Percentiles rank a stretch among this genome's conserved stretches.
Evolutionary conservation across 1,284 basidiomycete genomes (phyloP).

Genomic region (Pseudozyma tsukubaensis): DNA sequence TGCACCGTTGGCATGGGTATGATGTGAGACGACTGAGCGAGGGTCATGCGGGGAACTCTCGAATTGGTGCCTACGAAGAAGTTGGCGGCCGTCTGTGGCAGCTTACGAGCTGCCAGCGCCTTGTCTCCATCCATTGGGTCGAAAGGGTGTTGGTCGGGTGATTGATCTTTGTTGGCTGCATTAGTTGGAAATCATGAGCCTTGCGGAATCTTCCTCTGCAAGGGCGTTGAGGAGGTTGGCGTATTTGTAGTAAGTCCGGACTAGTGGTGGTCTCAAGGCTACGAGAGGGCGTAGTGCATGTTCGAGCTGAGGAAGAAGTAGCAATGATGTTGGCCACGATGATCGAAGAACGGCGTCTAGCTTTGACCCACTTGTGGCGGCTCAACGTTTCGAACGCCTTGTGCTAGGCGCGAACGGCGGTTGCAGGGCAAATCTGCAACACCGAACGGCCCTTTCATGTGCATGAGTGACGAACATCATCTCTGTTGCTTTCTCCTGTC

Average conservation of each 20-base stretch:
- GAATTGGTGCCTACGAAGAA: slow-evolving; percentile 50
- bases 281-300: background rate
- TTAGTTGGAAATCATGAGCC: background rate
- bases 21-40: slow-evolving; percentile 37
- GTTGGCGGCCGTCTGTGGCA: slow-evolving; percentile 45
- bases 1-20: slow-evolving; percentile 16
- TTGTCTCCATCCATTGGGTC: slow-evolving; percentile 23
- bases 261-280: too few relatives aligned
- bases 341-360: too few relatives aligned
- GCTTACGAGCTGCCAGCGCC: slow-evolving; percentile 34
- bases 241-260: too few relatives aligned
- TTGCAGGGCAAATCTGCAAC: too few relatives aligned
- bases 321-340: too few relatives aligned
- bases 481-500: background rate
- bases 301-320: background rate
- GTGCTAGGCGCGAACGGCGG: too few relatives aligned
- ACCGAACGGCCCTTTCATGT: too few relatives aligned
- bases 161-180: background rate
- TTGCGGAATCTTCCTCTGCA: too few relatives aligned
- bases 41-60: slow-evolving; percentile 39
- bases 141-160: background rate
- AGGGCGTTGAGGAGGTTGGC: too few relatives aligned
- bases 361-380: too few relatives aligned
- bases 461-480: too few relatives aligned
- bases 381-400: too few relatives aligned